A percentile compares a stretch with the other conserved stretches of the same genome.
phyloP scores from a whole-genome alignment of 495 filamentous ascomycete species.

The Pyrenula massariospora region DNA sequence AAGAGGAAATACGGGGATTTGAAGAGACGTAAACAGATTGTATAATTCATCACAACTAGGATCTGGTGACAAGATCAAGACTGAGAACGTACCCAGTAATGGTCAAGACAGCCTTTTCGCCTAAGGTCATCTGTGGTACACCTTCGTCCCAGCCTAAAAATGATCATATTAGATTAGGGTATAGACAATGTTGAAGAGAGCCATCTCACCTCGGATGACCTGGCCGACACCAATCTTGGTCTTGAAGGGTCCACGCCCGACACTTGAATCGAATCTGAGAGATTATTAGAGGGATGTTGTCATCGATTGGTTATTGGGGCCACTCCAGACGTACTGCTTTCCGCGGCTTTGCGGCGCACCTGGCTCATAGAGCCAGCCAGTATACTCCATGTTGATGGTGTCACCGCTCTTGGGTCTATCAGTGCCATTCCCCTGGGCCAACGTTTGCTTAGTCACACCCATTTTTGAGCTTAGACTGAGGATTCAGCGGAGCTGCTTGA shows the following conservation, averaged over 20 bases:
- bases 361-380: conserved; percentile 64
- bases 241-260: conserved; percentile 48
- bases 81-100: conserved; percentile 54
- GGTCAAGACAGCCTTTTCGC: conserved; percentile 68
- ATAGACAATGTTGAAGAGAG: neutral
- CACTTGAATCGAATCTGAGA: conserved; percentile 69
- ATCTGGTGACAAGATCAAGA: conserved; percentile 1
- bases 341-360: conserved; percentile 32
- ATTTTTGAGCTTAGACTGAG: conserved; percentile 19
- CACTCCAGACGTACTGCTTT: conserved; percentile 26
- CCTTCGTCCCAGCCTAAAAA: conserved; percentile 85
- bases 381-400: conserved; percentile 70
- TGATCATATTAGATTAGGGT: too few species aligned
- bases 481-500: neutral
- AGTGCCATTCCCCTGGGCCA: conserved; percentile 37
- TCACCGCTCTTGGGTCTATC: conserved; percentile 49
- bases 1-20: neutral
- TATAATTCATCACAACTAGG: neutral
- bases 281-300: neutral
- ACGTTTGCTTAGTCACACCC: conserved; percentile 38
- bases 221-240: conserved; percentile 60
- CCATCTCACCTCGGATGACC: conserved; percentile 59
- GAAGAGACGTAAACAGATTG: neutral
- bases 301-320: neutral
- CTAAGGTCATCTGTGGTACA: conserved; percentile 65